These are phyloP conservation scores for Amaranthus hypochondriacus DNA, from an alignment of 148 eudicot species.

Conservation along the genomic window DNA sequence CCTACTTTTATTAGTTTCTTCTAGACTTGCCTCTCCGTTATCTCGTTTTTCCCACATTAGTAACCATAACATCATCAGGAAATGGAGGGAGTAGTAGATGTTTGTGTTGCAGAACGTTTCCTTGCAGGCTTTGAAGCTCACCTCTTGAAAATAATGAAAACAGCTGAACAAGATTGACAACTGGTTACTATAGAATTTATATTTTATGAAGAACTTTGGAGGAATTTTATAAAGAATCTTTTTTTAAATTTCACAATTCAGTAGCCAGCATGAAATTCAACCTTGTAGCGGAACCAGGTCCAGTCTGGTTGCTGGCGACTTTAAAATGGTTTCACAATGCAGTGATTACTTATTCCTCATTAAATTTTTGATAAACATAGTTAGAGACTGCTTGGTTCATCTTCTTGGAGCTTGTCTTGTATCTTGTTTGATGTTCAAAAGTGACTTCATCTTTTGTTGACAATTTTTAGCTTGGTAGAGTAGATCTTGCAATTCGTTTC, in stretches of 20 bases:
- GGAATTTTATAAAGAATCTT: not conserved
- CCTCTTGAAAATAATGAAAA: not conserved
- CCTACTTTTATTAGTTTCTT: too few species aligned
- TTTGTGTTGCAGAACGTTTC: not conserved
- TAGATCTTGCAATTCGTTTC: not conserved
- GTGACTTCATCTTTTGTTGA: not conserved
- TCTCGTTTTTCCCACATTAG: too few species aligned
- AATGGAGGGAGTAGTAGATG: too few species aligned
- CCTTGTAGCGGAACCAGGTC: not conserved
- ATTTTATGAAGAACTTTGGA: not conserved
- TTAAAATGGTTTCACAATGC: not conserved
- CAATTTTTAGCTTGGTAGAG: not conserved
- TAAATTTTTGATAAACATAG: not conserved
- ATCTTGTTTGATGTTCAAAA: not conserved
- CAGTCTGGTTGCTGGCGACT: not conserved
- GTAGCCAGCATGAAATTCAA: not conserved
- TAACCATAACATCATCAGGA: too few species aligned
- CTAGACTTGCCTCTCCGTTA: too few species aligned
- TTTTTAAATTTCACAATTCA: not conserved
- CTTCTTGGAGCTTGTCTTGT: not conserved
- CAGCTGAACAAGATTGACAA: not conserved
- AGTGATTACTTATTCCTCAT: not conserved
- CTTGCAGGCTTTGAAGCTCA: not conserved
- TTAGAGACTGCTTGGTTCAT: not conserved
- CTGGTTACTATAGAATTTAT: not conserved